Evolutionary conservation across 225 moss, liverwort and hornwort species (phyloP).

Genomic region (Polytrichum commune): DNA sequence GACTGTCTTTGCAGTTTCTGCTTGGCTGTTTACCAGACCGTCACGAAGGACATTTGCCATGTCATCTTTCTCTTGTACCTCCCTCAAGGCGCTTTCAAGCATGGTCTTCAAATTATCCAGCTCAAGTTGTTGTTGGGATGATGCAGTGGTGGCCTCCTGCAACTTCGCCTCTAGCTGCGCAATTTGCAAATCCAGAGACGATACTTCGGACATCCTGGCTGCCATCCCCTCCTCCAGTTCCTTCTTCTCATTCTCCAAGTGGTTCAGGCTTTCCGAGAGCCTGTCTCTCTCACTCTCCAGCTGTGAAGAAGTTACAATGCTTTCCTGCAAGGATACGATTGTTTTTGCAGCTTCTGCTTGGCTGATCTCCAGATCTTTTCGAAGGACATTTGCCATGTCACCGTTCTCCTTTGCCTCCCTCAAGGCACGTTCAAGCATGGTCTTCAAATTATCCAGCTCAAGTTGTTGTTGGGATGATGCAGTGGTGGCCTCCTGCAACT

Average conservation of each 20-base stretch:
- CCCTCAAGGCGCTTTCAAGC: slow-evolving; percentile 2
- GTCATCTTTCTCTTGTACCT: slow-evolving; percentile 4
- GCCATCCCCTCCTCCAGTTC: background rate
- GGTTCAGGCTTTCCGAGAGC: background rate
- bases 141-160: background rate
- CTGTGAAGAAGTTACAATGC: slow-evolving; percentile 1
- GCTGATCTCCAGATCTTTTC: slow-evolving; percentile 38
- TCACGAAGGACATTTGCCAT: background rate
- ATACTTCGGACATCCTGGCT: slow-evolving; percentile 12
- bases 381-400: slow-evolving; percentile 32
- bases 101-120: background rate
- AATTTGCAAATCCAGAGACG: slow-evolving; percentile 7
- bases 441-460: slow-evolving; percentile 38
- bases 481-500: slow-evolving; percentile 15
- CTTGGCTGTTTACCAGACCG: slow-evolving; percentile 2
- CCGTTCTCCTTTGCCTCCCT: slow-evolving; percentile 45
- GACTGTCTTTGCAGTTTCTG: background rate
- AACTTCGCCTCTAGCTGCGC: background rate
- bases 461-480: slow-evolving; percentile 17
- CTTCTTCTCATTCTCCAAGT: background rate
- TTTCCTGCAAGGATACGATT: background rate
- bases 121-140: background rate
- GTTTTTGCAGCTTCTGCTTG: slow-evolving; percentile 5
- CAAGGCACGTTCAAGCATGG: slow-evolving; percentile 41
- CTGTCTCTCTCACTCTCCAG: background rate